A percentile compares a stretch with the other conserved stretches of the same genome.
Evolutionary conservation across 176 grass and related monocot species (phyloP).

Genomic region (Tillandsia leiboldiana): DNA sequence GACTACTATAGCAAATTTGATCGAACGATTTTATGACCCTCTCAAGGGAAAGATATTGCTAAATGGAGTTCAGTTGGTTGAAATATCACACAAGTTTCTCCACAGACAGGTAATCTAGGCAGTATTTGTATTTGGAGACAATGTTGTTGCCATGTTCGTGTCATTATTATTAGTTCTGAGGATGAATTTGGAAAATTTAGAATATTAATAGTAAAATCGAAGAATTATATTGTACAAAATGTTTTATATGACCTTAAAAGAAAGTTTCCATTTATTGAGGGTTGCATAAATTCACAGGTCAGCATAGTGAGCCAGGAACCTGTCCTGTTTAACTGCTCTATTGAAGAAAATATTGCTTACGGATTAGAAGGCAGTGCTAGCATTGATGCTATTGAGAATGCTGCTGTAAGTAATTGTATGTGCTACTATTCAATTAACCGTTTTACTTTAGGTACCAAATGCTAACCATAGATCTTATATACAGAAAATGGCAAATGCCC

Average conservation of each 20-base stretch:
- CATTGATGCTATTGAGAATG: conserved; percentile 55
- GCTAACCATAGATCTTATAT: not conserved
- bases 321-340: conserved; percentile 82
- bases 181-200: too few relatives aligned
- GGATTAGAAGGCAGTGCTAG: conserved; percentile 55
- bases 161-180: not conserved
- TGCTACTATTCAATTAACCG: not conserved
- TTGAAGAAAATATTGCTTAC: conserved; percentile 97
- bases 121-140: not conserved
- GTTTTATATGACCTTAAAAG: too few relatives aligned
- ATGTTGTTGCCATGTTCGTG: too few relatives aligned
- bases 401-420: conserved; percentile 54
- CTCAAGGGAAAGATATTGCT: conserved; percentile 78
- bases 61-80: conserved; percentile 66
- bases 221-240: too few relatives aligned
- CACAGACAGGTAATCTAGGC: conserved; percentile 59
- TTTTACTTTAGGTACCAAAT: too few relatives aligned
- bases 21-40: conserved; percentile 96
- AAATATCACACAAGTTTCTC: conserved; percentile 79
- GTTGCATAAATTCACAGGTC: conserved; percentile 45
- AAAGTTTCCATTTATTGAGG: not conserved
- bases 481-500: conserved; percentile 98
- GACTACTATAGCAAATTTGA: conserved; percentile 99
- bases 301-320: conserved; percentile 99
- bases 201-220: too few relatives aligned